phyloP scores from a whole-genome alignment of 805 yeast species.

The Zygoascus bituminiphila region DNA sequence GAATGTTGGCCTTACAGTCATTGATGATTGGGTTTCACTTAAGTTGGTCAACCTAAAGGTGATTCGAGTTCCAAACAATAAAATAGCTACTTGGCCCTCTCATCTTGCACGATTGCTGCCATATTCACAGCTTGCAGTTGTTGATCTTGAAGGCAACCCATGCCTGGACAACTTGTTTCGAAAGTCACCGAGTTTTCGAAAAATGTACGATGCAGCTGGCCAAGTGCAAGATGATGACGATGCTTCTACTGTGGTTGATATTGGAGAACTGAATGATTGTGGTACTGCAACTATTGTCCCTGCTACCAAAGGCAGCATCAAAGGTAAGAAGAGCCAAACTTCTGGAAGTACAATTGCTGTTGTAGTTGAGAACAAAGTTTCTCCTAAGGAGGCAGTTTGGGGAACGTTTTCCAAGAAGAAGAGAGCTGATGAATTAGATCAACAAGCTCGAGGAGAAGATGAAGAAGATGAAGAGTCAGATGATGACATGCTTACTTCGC shows the following conservation, averaged over 20 bases:
- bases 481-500: slow-evolving; percentile 17
- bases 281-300: background rate
- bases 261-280: slow-evolving; percentile 1
- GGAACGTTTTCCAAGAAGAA: background rate
- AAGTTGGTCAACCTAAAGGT: slow-evolving; percentile 16
- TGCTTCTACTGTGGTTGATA: background rate
- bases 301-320: background rate
- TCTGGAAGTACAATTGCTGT: background rate
- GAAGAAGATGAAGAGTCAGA: slow-evolving; percentile 10
- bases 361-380: background rate
- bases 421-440: background rate
- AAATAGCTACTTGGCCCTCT: slow-evolving; percentile 26
- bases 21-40: slow-evolving; percentile 24
- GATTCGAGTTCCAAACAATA: slow-evolving; percentile 19
- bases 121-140: slow-evolving; percentile 14
- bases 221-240: slow-evolving; percentile 9
- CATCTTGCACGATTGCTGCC: slow-evolving; percentile 16
- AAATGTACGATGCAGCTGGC: slow-evolving; percentile 6
- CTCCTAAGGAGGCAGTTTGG: background rate
- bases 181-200: slow-evolving; percentile 17
- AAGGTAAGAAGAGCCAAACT: background rate
- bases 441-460: background rate
- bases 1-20: slow-evolving; percentile 18
- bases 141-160: slow-evolving; percentile 25
- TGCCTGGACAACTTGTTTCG: slow-evolving; percentile 19